Evolutionary conservation across 441 rosid species (phyloP).

Genomic region (Syzygium syzygioides): DNA sequence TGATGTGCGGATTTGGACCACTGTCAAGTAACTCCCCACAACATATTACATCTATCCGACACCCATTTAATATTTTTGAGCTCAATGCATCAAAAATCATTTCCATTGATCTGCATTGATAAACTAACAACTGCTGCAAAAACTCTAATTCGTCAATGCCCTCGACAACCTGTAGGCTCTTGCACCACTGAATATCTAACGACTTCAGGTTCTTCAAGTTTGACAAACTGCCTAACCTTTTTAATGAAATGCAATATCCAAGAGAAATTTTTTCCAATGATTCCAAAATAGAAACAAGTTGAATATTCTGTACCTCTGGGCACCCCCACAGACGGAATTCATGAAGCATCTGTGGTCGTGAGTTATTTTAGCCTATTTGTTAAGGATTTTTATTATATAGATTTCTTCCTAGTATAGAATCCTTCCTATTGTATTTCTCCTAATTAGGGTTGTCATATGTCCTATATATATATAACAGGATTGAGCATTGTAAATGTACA

Average conservation of each 20-base stretch:
- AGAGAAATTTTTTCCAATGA: fast-evolving
- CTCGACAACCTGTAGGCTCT: not conserved
- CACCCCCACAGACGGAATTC: fast-evolving
- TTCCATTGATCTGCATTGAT: fast-evolving
- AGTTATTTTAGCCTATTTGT: too few species aligned
- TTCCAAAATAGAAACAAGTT: not conserved
- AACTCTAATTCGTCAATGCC: not conserved
- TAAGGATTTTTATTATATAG: too few species aligned
- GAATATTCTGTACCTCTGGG: fast-evolving
- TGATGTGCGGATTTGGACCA: too few species aligned
- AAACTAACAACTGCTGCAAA: fast-evolving
- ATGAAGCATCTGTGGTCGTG: fast-evolving
- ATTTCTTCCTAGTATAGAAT: too few species aligned
- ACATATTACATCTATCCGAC: fast-evolving
- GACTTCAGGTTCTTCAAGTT: not conserved
- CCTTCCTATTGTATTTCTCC: too few species aligned
- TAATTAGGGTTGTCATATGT: too few species aligned
- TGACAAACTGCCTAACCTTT: not conserved
- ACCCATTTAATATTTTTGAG: too few species aligned
- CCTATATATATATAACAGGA: too few species aligned
- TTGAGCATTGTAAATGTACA: too few species aligned
- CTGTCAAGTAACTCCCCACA: not conserved
- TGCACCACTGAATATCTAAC: fast-evolving
- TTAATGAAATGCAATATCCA: fast-evolving
- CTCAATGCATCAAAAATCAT: too few species aligned